phyloP scores from a whole-genome alignment of 1,284 basidiomycete species.

The Sanghuangporus sanghuang region DNA sequence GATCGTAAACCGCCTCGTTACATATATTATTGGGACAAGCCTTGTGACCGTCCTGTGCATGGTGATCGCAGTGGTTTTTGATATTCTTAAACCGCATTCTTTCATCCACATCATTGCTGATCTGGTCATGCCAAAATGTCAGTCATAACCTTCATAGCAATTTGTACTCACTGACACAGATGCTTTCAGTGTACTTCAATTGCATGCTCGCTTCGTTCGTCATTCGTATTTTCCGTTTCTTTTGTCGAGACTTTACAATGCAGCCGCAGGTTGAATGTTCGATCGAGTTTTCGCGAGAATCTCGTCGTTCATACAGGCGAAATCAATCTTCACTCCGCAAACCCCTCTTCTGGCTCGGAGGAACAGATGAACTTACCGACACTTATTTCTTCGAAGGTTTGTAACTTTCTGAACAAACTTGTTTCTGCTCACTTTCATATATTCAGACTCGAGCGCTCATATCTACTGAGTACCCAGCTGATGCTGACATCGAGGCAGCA shows the following conservation, averaged over 20 bases:
- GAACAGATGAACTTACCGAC: too few relatives aligned
- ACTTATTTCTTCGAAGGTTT: too few relatives aligned
- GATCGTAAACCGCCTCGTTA: conserved; percentile 13
- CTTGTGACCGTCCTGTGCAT: conserved; percentile 12
- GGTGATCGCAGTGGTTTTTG: neutral
- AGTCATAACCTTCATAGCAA: neutral
- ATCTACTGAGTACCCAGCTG: too few relatives aligned
- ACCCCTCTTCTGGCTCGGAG: too few relatives aligned
- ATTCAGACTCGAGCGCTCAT: too few relatives aligned
- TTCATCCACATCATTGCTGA: conserved; percentile 1
- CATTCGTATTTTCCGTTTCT: neutral
- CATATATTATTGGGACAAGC: conserved; percentile 18
- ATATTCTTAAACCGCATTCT: neutral
- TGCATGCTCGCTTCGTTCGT: neutral
- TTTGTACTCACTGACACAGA: neutral
- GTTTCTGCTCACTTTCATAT: too few relatives aligned
- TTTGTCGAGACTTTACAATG: neutral
- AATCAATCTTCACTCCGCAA: too few relatives aligned
- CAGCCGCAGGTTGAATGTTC: neutral
- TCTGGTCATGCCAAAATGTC: neutral
- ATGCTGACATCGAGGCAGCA: too few relatives aligned
- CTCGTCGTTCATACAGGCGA: neutral
- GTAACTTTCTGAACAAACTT: too few relatives aligned
- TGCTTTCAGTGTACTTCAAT: neutral
- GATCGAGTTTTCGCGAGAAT: neutral